phyloP scores from a whole-genome alignment of 352 stramenopile genomes.

The Globisporangium paddicum region DNA sequence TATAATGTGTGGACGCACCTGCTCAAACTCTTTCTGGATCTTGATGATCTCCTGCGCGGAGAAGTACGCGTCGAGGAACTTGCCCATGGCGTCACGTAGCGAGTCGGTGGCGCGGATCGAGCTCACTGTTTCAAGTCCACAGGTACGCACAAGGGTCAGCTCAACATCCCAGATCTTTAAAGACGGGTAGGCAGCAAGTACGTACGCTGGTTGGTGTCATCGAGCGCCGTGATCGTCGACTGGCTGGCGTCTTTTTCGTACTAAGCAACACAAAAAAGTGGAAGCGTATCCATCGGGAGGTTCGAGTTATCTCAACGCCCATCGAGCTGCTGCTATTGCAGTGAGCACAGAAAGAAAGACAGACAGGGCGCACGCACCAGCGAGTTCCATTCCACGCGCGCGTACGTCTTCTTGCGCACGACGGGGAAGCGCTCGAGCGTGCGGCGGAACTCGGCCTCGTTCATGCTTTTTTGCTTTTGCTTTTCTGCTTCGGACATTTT shows the following conservation, averaged over 20 bases:
- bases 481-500: background rate
- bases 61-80: slow-evolving; percentile 66
- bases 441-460: slow-evolving; percentile 64
- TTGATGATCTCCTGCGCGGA: slow-evolving; percentile 45
- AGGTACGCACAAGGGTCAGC: background rate
- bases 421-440: slow-evolving; percentile 71
- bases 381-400: slow-evolving; percentile 76
- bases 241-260: slow-evolving; percentile 16
- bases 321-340: background rate
- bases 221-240: slow-evolving; percentile 7
- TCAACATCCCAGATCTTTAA: too few species aligned
- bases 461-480: slow-evolving; percentile 36
- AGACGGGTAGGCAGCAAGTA: background rate
- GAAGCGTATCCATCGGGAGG: background rate
- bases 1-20: slow-evolving; percentile 37
- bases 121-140: slow-evolving; percentile 8
- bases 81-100: slow-evolving; percentile 41
- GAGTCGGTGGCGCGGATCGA: slow-evolving; percentile 37
- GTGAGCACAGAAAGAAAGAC: background rate
- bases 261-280: slow-evolving; percentile 9
- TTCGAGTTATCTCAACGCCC: background rate
- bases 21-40: slow-evolving; percentile 56
- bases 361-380: slow-evolving; percentile 29
- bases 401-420: slow-evolving; percentile 75
- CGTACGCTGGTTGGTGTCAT: slow-evolving; percentile 10